Evolutionary conservation across 2,329 filamentous ascomycete species (phyloP), one percentile per base, ranked within the genome.

Genomic region (Calonectria pseudoreteaudii): DNA sequence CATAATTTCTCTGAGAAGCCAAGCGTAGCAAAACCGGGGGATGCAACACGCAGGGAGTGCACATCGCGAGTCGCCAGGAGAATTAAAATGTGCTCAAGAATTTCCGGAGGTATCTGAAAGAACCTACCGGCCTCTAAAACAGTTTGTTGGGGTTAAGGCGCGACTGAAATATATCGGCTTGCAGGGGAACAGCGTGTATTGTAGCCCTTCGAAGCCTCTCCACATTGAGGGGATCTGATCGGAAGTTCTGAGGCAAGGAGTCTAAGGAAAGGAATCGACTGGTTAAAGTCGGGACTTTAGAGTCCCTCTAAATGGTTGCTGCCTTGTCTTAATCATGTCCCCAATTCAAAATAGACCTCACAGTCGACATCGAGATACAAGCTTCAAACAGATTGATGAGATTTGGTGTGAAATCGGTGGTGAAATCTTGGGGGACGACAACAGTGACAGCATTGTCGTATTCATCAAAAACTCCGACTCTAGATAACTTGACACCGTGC

Each of bases 251-350:
- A 9, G 73, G 71, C 31, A 68, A 20, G 13, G 49, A 36, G 3
- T 18, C 10, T 16, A 50, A 36, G 47, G 71, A 49, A 8, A 66
- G 44, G 23, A 76, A 71, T 16, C 41, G 28, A 49, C 66, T 68
- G 7, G 8, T 14, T 7, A 70, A n/a, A 18, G 14, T 49, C 20
- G 53, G 66, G 8, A 65, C 41, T 11, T 65, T 53, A 3, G 1
- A 4, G n/a, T n/a, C n/a, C n/a, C n/a, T n/a, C n/a, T n/a, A n/a
- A n/a, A 66, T 13, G 9, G n/a, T 26, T 36, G 62, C 67, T 1
- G 58, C 75, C 50, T 66, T 67, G 34, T 52, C 68, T 23, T 78
- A 78, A 26, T 73, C 14, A 26, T 78, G 75, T 7, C 77, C 72
- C 73, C 74, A 77, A 50, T 77, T 28, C 14, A 70, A 20, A 14